Evolutionary conservation across 139 green algal species (phyloP).

Genomic region (Ulvella scutata): DNA sequence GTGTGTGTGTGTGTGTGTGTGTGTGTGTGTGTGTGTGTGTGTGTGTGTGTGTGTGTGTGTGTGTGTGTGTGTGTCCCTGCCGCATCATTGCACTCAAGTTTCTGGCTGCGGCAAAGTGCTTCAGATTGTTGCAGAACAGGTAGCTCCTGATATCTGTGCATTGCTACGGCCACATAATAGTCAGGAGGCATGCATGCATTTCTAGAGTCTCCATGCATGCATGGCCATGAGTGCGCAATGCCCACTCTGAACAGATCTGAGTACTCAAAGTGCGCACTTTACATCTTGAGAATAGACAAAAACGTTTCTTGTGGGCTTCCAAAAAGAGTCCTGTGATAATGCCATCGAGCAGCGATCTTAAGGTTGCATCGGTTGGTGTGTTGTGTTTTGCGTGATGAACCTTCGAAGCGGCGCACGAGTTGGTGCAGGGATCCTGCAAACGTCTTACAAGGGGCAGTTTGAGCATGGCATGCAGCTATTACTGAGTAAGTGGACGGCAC

Average conservation of each 20-base stretch:
- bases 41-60: background rate
- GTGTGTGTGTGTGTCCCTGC: background rate
- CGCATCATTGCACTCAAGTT: background rate
- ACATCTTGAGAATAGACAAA: background rate
- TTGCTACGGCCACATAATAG: too few relatives aligned
- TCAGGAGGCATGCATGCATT: too few relatives aligned
- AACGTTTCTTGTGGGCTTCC: too few relatives aligned
- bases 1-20: too few relatives aligned
- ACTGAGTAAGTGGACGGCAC: conserved; percentile 69
- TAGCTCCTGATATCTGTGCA: too few relatives aligned
- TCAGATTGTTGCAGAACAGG: too few relatives aligned
- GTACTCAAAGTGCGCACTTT: too few relatives aligned
- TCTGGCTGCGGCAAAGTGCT: too few relatives aligned
- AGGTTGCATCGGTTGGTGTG: background rate
- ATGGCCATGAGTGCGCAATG: background rate
- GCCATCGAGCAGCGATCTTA: too few relatives aligned
- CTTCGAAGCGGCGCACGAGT: conserved; percentile 29
- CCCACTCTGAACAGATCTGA: too few relatives aligned
- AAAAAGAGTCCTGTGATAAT: too few relatives aligned
- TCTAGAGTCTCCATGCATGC: background rate
- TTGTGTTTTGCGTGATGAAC: conserved; percentile 24
- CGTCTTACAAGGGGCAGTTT: conserved; percentile 26
- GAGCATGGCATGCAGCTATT: conserved; percentile 52
- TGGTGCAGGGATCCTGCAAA: conserved; percentile 14
- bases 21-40: background rate